phyloP scores from a whole-genome alignment of 352 stramenopile genomes.

The Pilasporangium apinafurcum region DNA sequence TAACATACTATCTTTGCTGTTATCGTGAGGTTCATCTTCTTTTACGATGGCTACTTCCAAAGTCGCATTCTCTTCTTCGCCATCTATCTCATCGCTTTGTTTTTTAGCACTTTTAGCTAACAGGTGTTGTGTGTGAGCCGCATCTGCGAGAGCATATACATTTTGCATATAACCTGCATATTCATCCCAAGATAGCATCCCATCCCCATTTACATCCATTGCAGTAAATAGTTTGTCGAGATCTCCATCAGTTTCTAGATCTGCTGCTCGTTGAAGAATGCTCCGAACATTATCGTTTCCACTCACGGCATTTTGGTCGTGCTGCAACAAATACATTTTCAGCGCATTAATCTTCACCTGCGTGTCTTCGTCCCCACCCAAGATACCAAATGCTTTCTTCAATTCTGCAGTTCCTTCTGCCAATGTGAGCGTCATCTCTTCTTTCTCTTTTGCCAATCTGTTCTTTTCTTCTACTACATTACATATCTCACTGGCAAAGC shows the following conservation, averaged over 20 bases:
- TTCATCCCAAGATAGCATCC: slow-evolving; percentile 43
- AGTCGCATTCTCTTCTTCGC: background rate
- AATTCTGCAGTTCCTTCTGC: slow-evolving; percentile 30
- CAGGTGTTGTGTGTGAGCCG: slow-evolving; percentile 7
- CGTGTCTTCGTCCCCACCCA: slow-evolving; percentile 26
- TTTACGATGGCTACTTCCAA: too few species aligned
- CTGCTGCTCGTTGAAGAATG: slow-evolving; percentile 28
- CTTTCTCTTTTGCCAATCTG: slow-evolving; percentile 5
- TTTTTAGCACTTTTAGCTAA: too few species aligned
- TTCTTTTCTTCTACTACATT: slow-evolving; percentile 16
- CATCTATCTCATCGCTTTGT: slow-evolving; percentile 3
- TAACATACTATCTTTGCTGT: background rate
- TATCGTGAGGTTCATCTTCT: background rate
- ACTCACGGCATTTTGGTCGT: background rate
- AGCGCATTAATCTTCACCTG: slow-evolving; percentile 22
- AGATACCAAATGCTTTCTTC: slow-evolving; percentile 29
- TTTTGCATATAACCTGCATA: slow-evolving; percentile 46
- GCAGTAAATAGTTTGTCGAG: slow-evolving; percentile 30
- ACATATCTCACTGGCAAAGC: slow-evolving; percentile 11
- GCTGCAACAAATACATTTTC: slow-evolving; percentile 12
- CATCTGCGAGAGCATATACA: slow-evolving; percentile 28
- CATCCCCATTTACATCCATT: slow-evolving; percentile 50
- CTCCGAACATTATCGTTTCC: slow-evolving; percentile 3
- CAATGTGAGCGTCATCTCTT: slow-evolving; percentile 15
- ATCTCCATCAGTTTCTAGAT: slow-evolving; percentile 27